Percentiles rank a stretch among this genome's conserved stretches.
These are phyloP conservation scores for Ustilago sp. DNA, from an alignment of 1,284 basidiomycete species.

Conservation along the genomic window DNA sequence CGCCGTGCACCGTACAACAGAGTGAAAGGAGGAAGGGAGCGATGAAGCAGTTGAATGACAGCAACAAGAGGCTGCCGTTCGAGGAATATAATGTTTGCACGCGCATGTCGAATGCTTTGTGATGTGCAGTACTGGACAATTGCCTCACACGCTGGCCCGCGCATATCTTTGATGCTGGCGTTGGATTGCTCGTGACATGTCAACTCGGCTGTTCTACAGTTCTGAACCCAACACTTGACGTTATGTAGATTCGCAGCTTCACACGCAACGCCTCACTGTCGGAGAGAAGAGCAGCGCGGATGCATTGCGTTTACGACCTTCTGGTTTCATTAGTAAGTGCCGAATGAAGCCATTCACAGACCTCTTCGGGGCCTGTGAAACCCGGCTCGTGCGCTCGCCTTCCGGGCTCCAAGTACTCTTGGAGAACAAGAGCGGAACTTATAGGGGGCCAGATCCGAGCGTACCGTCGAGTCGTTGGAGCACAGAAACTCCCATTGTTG, in stretches of 20 bases:
- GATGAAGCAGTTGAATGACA: constrained; percentile 7
- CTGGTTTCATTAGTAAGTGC: neutral
- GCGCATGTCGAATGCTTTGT: constrained; percentile 3
- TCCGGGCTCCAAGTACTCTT: too few species aligned
- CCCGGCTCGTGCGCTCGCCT: too few species aligned
- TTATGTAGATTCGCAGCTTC: neutral
- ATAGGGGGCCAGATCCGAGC: too few species aligned
- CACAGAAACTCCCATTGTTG: too few species aligned
- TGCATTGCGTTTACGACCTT: neutral
- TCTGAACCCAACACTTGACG: neutral
- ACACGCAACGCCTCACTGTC: neutral
- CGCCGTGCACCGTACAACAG: neutral
- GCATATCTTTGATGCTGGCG: constrained; percentile 10
- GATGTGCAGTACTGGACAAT: constrained; percentile 21
- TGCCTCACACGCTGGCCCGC: constrained; percentile 1
- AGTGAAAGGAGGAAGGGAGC: neutral
- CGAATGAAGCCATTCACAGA: neutral
- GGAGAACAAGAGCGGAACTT: too few species aligned
- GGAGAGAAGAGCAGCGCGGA: neutral
- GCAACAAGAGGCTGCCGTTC: constrained; percentile 7
- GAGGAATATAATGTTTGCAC: constrained; percentile 1
- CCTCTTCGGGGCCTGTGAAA: too few species aligned
- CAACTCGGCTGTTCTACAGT: constrained; percentile 14
- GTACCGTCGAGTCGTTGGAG: too few species aligned
- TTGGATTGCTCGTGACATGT: constrained; percentile 27